These are phyloP conservation scores for Magnaporthiopsis rhizophila DNA, from an alignment of 2,329 filamentous ascomycete genomes.

Conservation along the genomic window DNA sequence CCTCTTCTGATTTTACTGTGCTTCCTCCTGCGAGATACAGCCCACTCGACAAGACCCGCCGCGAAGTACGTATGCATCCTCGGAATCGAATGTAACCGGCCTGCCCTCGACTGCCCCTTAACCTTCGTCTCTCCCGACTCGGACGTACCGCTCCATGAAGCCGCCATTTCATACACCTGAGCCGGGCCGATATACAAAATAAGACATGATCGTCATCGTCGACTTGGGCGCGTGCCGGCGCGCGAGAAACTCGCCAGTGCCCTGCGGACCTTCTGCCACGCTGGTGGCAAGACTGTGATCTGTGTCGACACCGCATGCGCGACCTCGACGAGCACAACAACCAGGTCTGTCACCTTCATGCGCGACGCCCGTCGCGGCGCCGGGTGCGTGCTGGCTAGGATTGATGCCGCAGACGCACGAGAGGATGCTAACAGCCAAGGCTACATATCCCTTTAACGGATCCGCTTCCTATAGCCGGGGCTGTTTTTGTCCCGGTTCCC, in stretches of 20 bases:
- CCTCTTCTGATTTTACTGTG: too few relatives aligned
- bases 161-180: constrained; percentile 20
- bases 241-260: constrained; percentile 14
- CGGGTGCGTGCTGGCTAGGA: constrained; percentile 14
- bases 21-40: too few relatives aligned
- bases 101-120: too few relatives aligned
- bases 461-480: too few relatives aligned
- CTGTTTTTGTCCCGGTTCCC: too few relatives aligned
- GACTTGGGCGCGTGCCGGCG: constrained; percentile 11
- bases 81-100: too few relatives aligned
- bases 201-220: constrained; percentile 11
- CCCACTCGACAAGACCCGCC: too few relatives aligned
- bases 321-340: constrained; percentile 15
- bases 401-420: constrained; percentile 8
- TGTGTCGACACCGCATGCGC: constrained; percentile 18
- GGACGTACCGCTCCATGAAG: constrained; percentile 14
- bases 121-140: constrained; percentile 10
- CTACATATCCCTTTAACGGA: too few relatives aligned
- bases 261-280: constrained; percentile 10
- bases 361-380: constrained; percentile 16
- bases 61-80: too few relatives aligned
- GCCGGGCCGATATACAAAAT: constrained; percentile 10
- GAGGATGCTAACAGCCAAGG: too few relatives aligned
- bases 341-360: constrained; percentile 18
- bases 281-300: not conserved